Base-by-base conservation (phyloP, 148 eudicot species). In the Diospyros kaki region DNA sequence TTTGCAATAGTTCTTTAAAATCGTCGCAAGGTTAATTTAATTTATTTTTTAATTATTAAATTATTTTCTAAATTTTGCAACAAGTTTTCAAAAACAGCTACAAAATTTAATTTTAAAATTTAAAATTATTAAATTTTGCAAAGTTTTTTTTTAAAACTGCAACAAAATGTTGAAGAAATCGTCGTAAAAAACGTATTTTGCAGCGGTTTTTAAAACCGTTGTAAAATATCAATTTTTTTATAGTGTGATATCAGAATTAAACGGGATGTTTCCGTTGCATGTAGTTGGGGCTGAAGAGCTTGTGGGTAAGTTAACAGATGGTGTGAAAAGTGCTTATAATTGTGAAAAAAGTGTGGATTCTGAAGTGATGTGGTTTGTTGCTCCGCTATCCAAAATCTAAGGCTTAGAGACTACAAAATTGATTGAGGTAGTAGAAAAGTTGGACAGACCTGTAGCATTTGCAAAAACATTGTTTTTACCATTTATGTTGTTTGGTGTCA, bases 291-390 rank as follows among this genome's bases (percentile, higher is more conserved):
- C 8, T 38, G 2, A 1, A 64, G 40, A 2, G 64, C 69, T 2
- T 51, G 2, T 12, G 0, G 28, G 28, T 28, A 28, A 28, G 28
- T 28, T 28, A 28, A 28, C 28, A 28, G 28, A 28, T 28, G 59
- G 61, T 74, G 39, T 74, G 4, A 50, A 63, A 12, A 60, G n/a
- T 0, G 50, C 7, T 63, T 74, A 1, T 48, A 6, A 4, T 38
- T 51, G 66, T 43, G 77, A 64, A 41, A 51, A 74, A 55, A 64
- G 50, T 64, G 51, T 74, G 52, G 70, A 64, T n/a, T 64, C 62
- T 12, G 66, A 74, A 74, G 40, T 74, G 17, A 64, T 74, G 40
- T 74, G 76, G 40, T 73, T 46, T 46, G 76, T 73, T n/a, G 76
- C 68, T 73, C 68, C 28, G 44, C 68, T 45, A 48, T 73, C 68